Evolutionary conservation across 495 filamentous ascomycete species (phyloP).

Genomic region (Penicillium crystallinum): DNA sequence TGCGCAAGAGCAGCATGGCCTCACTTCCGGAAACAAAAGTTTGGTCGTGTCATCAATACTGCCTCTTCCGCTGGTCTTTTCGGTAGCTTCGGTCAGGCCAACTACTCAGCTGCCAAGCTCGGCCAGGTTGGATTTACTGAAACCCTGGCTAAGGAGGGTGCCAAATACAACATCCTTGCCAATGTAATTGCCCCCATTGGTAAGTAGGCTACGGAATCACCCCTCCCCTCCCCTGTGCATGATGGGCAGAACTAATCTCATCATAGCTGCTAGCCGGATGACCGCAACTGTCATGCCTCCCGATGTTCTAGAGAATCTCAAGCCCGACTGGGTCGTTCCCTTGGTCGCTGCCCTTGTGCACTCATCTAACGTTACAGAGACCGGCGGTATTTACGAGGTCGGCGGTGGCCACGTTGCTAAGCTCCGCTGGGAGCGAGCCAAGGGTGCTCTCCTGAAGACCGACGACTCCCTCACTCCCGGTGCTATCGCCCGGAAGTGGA

Average conservation of each 20-base stretch:
- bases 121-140: slow-evolving; percentile 97
- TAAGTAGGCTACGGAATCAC: slow-evolving; percentile 26
- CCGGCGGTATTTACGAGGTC: slow-evolving; percentile 86
- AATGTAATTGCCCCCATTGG: slow-evolving; percentile 94
- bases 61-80: slow-evolving; percentile 93
- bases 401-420: slow-evolving; percentile 93
- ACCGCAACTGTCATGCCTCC: slow-evolving; percentile 97
- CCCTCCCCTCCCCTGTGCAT: background rate
- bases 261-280: slow-evolving; percentile 82
- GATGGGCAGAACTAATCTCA: slow-evolving; percentile 1
- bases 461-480: slow-evolving; percentile 84
- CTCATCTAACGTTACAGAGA: slow-evolving; percentile 80
- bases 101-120: slow-evolving; percentile 97
- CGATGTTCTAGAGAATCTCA: slow-evolving; percentile 80
- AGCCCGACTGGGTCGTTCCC: slow-evolving; percentile 94
- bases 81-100: slow-evolving; percentile 92
- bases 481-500: slow-evolving; percentile 85
- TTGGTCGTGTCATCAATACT: slow-evolving; percentile 92
- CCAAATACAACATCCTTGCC: slow-evolving; percentile 95
- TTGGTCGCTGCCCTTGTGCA: slow-evolving; percentile 87
- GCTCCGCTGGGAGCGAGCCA: slow-evolving; percentile 90
- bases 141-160: slow-evolving; percentile 94
- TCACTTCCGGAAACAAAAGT: slow-evolving; percentile 97
- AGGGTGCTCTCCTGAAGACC: slow-evolving; percentile 84
- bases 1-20: slow-evolving; percentile 96